Conservation (phyloP, 345 rosid genomes). For the Eucalyptus camaldulensis region DNA sequence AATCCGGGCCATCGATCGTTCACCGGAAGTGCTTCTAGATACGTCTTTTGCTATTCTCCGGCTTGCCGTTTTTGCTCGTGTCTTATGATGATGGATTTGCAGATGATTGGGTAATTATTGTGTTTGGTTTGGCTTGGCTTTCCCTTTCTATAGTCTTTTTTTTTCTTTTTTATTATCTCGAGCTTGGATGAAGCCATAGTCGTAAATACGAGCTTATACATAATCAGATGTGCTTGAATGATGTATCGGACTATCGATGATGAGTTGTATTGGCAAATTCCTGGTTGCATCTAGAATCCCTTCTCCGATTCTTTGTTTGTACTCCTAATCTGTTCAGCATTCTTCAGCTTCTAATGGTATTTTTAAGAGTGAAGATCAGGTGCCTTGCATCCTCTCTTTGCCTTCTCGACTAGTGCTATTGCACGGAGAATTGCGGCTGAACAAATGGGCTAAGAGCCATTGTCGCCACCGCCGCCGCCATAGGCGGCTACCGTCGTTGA, state of each 20-base stretch:
- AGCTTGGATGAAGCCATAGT: not conserved
- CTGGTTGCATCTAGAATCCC: not conserved
- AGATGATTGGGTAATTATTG: not conserved
- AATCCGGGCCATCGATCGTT: constrained; percentile 14
- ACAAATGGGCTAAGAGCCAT: not conserved
- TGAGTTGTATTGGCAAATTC: not conserved
- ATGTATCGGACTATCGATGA: not conserved
- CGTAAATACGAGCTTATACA: not conserved
- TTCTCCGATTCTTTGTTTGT: not conserved
- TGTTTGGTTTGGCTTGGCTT: not conserved
- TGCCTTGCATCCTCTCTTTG: not conserved
- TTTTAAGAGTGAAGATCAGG: not conserved
- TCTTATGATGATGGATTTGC: not conserved
- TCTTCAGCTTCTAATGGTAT: not conserved
- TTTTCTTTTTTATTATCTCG: not conserved
- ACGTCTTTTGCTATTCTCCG: not conserved
- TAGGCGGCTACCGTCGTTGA: not conserved
- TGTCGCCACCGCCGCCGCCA: not conserved
- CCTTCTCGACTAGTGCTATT: not conserved
- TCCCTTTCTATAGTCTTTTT: not conserved
- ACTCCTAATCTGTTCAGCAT: not conserved
- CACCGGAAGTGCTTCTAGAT: constrained; percentile 18
- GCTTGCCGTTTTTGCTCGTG: not conserved
- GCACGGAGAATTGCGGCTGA: not conserved
- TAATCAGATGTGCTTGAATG: not conserved